Base-by-base conservation (phyloP, 192 early-diverging fungal species). In the Linnemannia zychae region DNA sequence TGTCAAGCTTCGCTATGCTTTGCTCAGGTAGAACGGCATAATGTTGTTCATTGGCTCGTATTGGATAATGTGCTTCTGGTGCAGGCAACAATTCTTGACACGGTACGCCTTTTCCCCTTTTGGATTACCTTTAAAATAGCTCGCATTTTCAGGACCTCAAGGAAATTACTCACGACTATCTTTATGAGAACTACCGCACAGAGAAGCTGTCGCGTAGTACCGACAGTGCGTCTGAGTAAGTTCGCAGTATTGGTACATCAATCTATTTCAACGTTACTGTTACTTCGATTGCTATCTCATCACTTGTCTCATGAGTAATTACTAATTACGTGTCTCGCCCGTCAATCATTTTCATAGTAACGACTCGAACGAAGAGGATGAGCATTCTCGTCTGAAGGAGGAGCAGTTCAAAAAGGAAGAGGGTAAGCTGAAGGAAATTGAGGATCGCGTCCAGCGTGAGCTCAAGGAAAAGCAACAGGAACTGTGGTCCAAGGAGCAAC, bases 91-190 rank as follows among this genome's bases (percentile, higher is more conserved):
- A 53, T 53, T 53, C 6, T 22, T 53, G 4, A 53, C 48, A 49
- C 2, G 24, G 28, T 60, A 31, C 11, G 28, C 4, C 13, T 31
- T 63, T 60, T 31, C 15, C 4, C 49, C 22, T n/a, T n/a, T n/a
- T n/a, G n/a, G 57, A 4, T 9, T 50, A 15, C n/a, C 40, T 69
- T 36, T 38, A 4, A 0, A 24, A 66, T 50, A 97, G 97, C 89
- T 97, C 97, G 74, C 99, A 99, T 86, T 90, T 99, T 66, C 96
- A 97, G 78, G 99, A 99, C 71, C 89, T 99, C 38, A 98, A 98
- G 81, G 99, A 99, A 65, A 97, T 97, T 78, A 99, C 99, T 16
- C 97, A 98, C 77, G 94, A 94, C 80, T 95, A 96, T 67, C 93
- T 99, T 76, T 99, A 99, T 80, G 96, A 98, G 79, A 94, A 96